Base-by-base conservation (phyloP, 176 grass and related monocot species). In the Lolium rigidum region DNA sequence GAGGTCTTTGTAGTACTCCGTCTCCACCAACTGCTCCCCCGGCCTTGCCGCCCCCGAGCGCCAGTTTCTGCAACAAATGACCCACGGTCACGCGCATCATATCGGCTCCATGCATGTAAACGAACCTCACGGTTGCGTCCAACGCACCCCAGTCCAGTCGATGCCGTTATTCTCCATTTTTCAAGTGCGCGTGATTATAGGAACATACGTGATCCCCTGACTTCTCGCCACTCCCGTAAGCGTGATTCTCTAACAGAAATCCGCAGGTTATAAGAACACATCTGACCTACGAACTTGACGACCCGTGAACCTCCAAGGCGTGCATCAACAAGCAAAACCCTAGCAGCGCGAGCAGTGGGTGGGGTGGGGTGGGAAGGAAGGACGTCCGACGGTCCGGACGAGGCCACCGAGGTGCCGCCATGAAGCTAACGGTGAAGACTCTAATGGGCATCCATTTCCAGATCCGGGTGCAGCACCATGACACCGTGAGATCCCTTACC, bases 381-480 rank as follows among this genome's bases (percentile, higher is more conserved):
- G 41, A 24, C 12, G 38, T 59, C 35, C 41, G 71, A 41, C 56
- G 22, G 39, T 3, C 4, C 18, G 8, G 49, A 31, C 22, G 44
- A 47, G 69, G 24, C 26, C 26, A 28, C 26, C 26, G 26, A 28
- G 26, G 26, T 66, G 54, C 35, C 64, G 63, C 89, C 73, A 98
- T 95, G 96, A 95, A 89, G 92, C 90, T 98, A 47, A 92, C 88
- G 68, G 93, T 98, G 91, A 98, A 94, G 86, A 98, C 93, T 75
- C 91, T 95, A 74, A 98, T 92, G 93, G 96, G 96, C 59, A 80
- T 82, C 56, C 90, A 92, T 17, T 98, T 98, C 86, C 91, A 98
- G 88, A 98, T 98, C 81, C 86, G 86, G 57, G 90, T 94, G 58
- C 96, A 92, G 58, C 90, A 86, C 67, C 86, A 79, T 48, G 93